phyloP scores from a whole-genome alignment of 371 early-diverging fungal species.

The Fennellomyces sp. region DNA sequence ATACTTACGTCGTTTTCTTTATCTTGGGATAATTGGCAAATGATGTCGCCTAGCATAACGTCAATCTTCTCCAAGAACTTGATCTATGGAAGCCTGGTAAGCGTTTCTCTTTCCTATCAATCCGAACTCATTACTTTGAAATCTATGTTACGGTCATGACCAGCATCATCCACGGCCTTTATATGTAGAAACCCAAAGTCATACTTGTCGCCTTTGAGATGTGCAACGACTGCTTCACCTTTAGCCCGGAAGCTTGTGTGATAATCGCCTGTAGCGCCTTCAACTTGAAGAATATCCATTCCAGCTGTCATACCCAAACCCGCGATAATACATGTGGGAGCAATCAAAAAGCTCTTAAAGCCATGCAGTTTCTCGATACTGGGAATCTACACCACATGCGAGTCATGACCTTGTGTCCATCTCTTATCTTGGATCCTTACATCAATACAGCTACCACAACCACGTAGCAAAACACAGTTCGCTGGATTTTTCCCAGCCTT shows the following conservation, averaged over 20 bases:
- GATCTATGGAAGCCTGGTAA: slow-evolving; percentile 12
- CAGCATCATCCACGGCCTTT: slow-evolving; percentile 61
- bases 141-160: slow-evolving; percentile 43
- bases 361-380: slow-evolving; percentile 45
- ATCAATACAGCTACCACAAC: slow-evolving; percentile 48
- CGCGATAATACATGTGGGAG: slow-evolving; percentile 62
- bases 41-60: slow-evolving; percentile 39
- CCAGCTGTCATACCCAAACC: slow-evolving; percentile 53
- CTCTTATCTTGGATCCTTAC: slow-evolving; percentile 7
- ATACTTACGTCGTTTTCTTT: slow-evolving; percentile 13
- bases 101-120: not conserved
- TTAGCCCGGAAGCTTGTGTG: slow-evolving; percentile 49
- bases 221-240: slow-evolving; percentile 27
- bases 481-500: slow-evolving; percentile 41
- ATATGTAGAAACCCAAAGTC: slow-evolving; percentile 58
- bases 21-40: slow-evolving; percentile 18
- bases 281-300: slow-evolving; percentile 44
- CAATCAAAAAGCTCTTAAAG: slow-evolving; percentile 50
- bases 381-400: slow-evolving; percentile 26
- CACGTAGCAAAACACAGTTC: slow-evolving; percentile 53
- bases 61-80: slow-evolving; percentile 48
- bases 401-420: not conserved
- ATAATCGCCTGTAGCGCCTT: slow-evolving; percentile 59
- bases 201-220: slow-evolving; percentile 21
- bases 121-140: slow-evolving; percentile 21